These are phyloP conservation scores for Claviceps maximensis DNA, from an alignment of 2,329 filamentous ascomycete genomes.

Conservation along the genomic window DNA sequence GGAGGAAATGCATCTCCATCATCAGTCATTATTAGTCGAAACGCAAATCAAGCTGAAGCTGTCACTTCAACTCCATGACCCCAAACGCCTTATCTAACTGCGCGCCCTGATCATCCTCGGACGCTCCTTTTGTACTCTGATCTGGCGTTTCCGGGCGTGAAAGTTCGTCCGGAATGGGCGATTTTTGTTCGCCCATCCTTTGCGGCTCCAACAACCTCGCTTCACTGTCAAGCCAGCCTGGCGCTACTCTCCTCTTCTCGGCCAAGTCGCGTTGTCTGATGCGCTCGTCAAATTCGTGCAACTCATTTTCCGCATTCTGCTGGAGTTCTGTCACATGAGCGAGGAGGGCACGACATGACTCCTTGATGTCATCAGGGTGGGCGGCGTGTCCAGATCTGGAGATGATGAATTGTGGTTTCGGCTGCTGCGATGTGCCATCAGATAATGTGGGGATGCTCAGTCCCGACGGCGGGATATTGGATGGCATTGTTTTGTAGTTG, in stretches of 20 bases:
- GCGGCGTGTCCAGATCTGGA: conserved; percentile 70
- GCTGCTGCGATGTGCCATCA: conserved; percentile 20
- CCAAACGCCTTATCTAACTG: conserved; percentile 47
- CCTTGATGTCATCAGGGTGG: conserved; percentile 74
- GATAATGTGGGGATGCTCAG: conserved; percentile 23
- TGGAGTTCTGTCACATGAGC: conserved; percentile 59
- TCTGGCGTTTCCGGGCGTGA: conserved; percentile 2
- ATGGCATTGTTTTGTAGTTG: conserved; percentile 84
- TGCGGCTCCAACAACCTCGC: conserved; percentile 56
- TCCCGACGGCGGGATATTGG: conserved; percentile 52
- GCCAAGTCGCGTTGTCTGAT: conserved; percentile 54
- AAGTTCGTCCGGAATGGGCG: conserved; percentile 6
- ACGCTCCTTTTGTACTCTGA: conserved; percentile 5
- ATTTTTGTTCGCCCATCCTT: conserved; percentile 25
- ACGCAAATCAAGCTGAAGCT: neutral
- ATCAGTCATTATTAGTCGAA: neutral
- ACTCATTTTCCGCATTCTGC: conserved; percentile 51
- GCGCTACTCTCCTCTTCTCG: conserved; percentile 67
- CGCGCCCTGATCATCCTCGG: conserved; percentile 34
- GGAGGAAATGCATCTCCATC: neutral
- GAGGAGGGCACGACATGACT: conserved; percentile 66
- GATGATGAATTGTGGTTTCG: conserved; percentile 60
- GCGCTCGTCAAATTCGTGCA: conserved; percentile 57
- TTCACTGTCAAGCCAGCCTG: conserved; percentile 69
- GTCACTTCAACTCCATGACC: conserved; percentile 24